These are phyloP conservation scores for Amauroascus niger DNA, from an alignment of 2,329 filamentous ascomycete genomes.

Conservation along the genomic window DNA sequence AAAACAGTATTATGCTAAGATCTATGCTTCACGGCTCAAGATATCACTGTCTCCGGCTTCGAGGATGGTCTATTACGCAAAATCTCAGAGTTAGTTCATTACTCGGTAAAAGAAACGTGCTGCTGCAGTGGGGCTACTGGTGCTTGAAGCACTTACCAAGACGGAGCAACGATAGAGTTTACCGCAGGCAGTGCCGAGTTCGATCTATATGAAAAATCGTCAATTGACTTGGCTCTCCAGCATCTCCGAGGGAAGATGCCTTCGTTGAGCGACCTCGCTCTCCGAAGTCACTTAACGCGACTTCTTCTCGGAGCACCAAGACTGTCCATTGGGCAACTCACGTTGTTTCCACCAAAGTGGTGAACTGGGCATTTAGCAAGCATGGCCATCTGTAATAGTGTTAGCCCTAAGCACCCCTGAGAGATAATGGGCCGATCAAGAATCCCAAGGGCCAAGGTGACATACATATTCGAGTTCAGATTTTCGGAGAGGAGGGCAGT, in stretches of 20 bases:
- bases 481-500: constrained; percentile 97
- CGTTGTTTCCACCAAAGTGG: constrained; percentile 98
- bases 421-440: not conserved
- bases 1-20: constrained; percentile 45
- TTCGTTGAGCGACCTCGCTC: constrained; percentile 17
- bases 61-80: constrained; percentile 50
- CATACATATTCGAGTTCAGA: constrained; percentile 74
- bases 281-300: constrained; percentile 19
- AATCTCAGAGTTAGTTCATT: not conserved
- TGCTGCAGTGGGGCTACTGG: not conserved
- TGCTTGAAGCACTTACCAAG: constrained; percentile 47
- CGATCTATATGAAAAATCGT: constrained; percentile 56
- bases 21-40: constrained; percentile 53
- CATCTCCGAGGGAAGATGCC: constrained; percentile 11
- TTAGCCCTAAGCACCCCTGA: constrained; percentile 4
- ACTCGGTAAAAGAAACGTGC: not conserved
- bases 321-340: constrained; percentile 50
- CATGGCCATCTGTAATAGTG: constrained; percentile 61
- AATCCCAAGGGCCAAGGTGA: not conserved
- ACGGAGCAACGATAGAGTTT: constrained; percentile 98
- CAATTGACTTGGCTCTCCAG: constrained; percentile 18
- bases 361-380: constrained; percentile 88
- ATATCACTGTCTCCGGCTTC: constrained; percentile 99
- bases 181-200: constrained; percentile 95
- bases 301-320: constrained; percentile 17